These are phyloP conservation scores for Candida gorgasii DNA, from an alignment of 805 yeast genomes.

Conservation along the genomic window DNA sequence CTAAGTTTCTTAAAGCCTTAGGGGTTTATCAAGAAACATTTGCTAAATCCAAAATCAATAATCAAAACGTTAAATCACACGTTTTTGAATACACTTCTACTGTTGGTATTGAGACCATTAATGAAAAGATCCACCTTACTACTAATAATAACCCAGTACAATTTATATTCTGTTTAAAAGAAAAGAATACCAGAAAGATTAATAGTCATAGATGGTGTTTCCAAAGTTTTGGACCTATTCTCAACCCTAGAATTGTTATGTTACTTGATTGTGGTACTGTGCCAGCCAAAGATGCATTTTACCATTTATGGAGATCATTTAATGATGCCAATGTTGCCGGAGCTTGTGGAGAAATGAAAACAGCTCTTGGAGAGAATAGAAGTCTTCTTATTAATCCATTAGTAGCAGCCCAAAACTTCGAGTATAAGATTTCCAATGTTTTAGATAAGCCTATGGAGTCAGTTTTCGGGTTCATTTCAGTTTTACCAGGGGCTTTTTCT, in stretches of 20 bases:
- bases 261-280: constrained; percentile 93
- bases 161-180: constrained; percentile 85
- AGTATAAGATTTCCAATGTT: constrained; percentile 92
- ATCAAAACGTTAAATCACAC: constrained; percentile 78
- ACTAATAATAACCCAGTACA: constrained; percentile 80
- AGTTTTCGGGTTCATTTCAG: constrained; percentile 90
- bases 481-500: constrained; percentile 94
- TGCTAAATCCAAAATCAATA: constrained; percentile 88
- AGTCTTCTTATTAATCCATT: constrained; percentile 70
- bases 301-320: constrained; percentile 87
- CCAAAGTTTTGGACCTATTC: constrained; percentile 83
- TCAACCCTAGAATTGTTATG: constrained; percentile 81
- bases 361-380: constrained; percentile 65
- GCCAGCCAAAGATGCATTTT: constrained; percentile 81
- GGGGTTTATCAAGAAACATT: constrained; percentile 96
- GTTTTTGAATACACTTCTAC: constrained; percentile 92
- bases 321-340: constrained; percentile 85
- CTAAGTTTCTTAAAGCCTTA: constrained; percentile 77
- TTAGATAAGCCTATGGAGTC: constrained; percentile 95
- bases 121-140: constrained; percentile 64
- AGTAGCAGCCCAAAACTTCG: constrained; percentile 96
- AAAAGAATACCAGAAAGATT: constrained; percentile 83
- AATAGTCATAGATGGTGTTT: constrained; percentile 97
- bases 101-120: constrained; percentile 76
- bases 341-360: constrained; percentile 96